A percentile compares a stretch with the other conserved stretches of the same genome.
Conservation (phyloP, 139 green algal species). For the Chlorella vulgaris region DNA sequence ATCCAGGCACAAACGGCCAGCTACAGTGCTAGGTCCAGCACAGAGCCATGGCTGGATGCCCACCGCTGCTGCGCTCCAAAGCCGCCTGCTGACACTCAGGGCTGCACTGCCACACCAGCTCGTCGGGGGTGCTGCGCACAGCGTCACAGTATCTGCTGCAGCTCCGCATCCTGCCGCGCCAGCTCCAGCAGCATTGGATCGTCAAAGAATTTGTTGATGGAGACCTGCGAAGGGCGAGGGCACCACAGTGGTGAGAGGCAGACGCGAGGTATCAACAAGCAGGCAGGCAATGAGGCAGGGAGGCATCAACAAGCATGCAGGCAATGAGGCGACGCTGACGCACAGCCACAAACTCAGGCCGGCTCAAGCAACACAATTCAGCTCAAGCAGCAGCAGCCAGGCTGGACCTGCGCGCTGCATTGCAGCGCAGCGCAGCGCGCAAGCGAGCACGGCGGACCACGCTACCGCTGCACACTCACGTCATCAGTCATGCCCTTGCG, state of each 20-base stretch:
- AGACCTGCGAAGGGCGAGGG: not conserved
- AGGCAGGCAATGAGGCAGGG: not conserved
- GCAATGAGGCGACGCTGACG: not conserved
- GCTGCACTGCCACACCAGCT: not conserved
- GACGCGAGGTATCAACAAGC: not conserved
- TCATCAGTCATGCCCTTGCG: slow-evolving; percentile 98
- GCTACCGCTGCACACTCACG: slow-evolving; percentile 57
- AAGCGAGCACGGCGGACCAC: not conserved
- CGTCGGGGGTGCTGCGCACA: not conserved
- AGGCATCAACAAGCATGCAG: not conserved
- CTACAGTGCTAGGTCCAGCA: too few species aligned
- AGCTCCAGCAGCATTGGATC: slow-evolving; percentile 95
- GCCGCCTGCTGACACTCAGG: not conserved
- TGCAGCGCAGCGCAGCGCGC: not conserved
- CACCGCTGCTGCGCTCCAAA: not conserved
- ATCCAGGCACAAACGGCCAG: too few species aligned
- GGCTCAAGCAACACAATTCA: too few species aligned
- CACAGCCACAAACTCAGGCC: too few species aligned
- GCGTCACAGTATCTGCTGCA: slow-evolving; percentile 63
- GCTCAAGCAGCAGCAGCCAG: too few species aligned
- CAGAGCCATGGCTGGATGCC: not conserved
- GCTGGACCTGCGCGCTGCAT: not conserved
- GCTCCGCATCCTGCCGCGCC: slow-evolving; percentile 84
- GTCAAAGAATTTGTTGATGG: slow-evolving; percentile 89
- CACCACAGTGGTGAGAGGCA: too few species aligned